Conservation (phyloP, 768 basidiomycete genomes). For the Galerina marginata region DNA sequence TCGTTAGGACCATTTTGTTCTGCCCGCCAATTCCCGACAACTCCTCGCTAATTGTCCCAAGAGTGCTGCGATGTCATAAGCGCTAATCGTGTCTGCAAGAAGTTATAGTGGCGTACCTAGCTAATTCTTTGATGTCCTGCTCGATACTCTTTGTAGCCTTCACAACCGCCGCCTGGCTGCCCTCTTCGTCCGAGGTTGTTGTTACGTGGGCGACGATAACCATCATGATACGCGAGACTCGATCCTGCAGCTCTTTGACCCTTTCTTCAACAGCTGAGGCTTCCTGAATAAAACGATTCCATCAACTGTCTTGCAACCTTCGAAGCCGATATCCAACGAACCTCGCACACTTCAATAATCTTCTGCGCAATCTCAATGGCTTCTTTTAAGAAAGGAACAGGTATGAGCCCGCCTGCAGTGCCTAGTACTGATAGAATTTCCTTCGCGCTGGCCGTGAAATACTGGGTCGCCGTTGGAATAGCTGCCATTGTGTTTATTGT, state of each 20-base stretch:
- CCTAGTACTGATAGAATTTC: constrained; percentile 5
- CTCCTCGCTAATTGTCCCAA: constrained; percentile 14
- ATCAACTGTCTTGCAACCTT: neutral
- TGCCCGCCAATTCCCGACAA: constrained; percentile 15
- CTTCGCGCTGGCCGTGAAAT: constrained; percentile 10
- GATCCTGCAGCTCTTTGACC: constrained; percentile 16
- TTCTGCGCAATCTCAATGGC: constrained; percentile 17
- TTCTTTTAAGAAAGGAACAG: constrained; percentile 14
- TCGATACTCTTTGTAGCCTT: constrained; percentile 3
- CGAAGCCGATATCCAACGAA: constrained; percentile 1
- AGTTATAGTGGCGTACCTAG: neutral
- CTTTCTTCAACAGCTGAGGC: constrained; percentile 12
- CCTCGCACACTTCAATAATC: constrained; percentile 18
- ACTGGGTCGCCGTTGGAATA: constrained; percentile 3
- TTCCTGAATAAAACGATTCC: neutral
- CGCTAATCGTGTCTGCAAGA: neutral
- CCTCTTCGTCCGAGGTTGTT: neutral
- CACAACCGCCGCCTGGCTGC: neutral
- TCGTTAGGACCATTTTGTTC: constrained; percentile 17
- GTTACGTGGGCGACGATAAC: constrained; percentile 2
- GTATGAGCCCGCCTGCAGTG: constrained; percentile 15
- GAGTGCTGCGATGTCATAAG: constrained; percentile 13
- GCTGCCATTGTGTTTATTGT: neutral
- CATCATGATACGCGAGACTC: constrained; percentile 6
- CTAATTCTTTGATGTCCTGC: neutral